These are phyloP conservation scores for Cucurbita argyrosperma DNA, from an alignment of 306 rosid species.

Conservation along the genomic window DNA sequence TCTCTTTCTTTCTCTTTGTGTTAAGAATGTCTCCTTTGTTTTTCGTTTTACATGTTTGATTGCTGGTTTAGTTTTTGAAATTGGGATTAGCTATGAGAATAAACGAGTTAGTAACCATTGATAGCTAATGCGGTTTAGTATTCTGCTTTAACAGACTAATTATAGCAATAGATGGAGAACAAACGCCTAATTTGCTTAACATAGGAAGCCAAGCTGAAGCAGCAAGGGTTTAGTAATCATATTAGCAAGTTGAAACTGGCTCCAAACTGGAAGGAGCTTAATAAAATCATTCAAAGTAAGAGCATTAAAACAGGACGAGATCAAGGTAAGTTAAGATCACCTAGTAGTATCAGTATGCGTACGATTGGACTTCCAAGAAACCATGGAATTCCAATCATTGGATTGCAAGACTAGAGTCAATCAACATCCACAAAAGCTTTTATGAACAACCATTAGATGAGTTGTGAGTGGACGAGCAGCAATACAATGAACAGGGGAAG, in stretches of 20 bases:
- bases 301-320: not conserved
- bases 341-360: not conserved
- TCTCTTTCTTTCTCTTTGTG: conserved; percentile 1
- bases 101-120: not conserved
- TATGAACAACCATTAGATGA: not conserved
- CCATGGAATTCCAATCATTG: not conserved
- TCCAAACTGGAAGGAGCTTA: not conserved
- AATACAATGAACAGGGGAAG: not conserved
- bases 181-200: not conserved
- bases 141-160: not conserved
- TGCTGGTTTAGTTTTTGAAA: not conserved
- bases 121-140: not conserved
- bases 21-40: not conserved
- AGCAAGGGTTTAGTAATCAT: not conserved
- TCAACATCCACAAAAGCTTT: not conserved
- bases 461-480: not conserved
- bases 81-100: not conserved
- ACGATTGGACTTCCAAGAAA: not conserved
- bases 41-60: not conserved
- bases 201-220: not conserved
- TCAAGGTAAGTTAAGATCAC: not conserved
- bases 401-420: not conserved
- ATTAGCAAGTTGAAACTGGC: not conserved
- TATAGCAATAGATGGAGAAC: not conserved
- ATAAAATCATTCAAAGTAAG: not conserved